These are phyloP conservation scores for barrel medic (Medicago truncatula) DNA, from an alignment of 306 rosid species.

Conservation along the genomic window DNA sequence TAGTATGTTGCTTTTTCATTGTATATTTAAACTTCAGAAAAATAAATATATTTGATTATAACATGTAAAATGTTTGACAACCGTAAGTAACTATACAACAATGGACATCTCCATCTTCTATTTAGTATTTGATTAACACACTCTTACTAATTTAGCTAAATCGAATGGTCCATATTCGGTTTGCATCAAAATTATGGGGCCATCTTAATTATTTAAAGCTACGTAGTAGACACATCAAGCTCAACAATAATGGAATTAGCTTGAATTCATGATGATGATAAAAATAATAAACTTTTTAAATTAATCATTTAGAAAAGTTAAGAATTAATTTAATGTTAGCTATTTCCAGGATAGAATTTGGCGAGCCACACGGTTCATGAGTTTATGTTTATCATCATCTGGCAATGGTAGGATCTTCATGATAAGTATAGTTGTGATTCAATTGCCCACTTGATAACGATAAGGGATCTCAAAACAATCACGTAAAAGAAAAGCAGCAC, in stretches of 20 bases:
- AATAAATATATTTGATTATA: too few species aligned
- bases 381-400: background rate
- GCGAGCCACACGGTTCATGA: too few species aligned
- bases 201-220: background rate
- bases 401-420: background rate
- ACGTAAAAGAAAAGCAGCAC: background rate
- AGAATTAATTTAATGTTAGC: background rate
- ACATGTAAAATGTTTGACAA: too few species aligned
- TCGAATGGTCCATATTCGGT: background rate
- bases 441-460: background rate
- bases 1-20: too few species aligned
- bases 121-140: background rate
- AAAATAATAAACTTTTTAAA: background rate
- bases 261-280: too few species aligned
- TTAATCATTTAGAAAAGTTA: background rate
- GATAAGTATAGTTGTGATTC: background rate
- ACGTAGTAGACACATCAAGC: too few species aligned
- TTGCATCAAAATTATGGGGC: background rate
- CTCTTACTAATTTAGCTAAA: background rate
- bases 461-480: background rate
- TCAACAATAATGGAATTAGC: too few species aligned
- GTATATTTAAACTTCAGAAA: too few species aligned
- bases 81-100: too few species aligned
- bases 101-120: too few species aligned
- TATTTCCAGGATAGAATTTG: background rate